A percentile compares a stretch with the other conserved stretches of the same genome.
Evolutionary conservation across 2,329 filamentous ascomycete species (phyloP).

Genomic region (Escovopsis sp.): DNA sequence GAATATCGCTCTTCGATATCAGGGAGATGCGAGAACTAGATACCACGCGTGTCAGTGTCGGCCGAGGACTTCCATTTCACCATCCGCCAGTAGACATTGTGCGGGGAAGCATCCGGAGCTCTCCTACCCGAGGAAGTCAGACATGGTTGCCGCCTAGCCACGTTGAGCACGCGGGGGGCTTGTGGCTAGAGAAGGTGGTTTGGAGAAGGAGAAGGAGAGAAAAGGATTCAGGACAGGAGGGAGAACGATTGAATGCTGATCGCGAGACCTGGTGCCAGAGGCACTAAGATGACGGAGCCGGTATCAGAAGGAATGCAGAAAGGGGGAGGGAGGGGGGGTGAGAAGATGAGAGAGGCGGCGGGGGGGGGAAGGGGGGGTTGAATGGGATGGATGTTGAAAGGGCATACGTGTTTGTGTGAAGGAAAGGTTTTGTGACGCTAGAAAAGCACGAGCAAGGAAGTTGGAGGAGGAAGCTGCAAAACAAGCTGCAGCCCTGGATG

Average conservation of each 20-base stretch:
- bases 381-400: slow-evolving; percentile 8
- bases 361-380: too few relatives aligned
- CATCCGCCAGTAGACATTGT: neutral
- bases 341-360: slow-evolving; percentile 6
- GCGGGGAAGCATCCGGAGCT: slow-evolving; percentile 7
- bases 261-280: slow-evolving; percentile 2
- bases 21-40: slow-evolving; percentile 80
- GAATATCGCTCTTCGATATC: slow-evolving; percentile 94
- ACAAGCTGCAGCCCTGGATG: slow-evolving; percentile 11
- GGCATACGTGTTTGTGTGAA: slow-evolving; percentile 8
- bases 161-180: slow-evolving; percentile 27
- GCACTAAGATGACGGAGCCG: neutral
- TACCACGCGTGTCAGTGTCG: neutral
- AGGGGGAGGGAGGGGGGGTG: slow-evolving; percentile 7
- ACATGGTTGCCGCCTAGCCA: slow-evolving; percentile 30
- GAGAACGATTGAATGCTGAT: slow-evolving; percentile 3
- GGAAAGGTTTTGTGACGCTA: slow-evolving; percentile 20
- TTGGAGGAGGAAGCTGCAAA: slow-evolving; percentile 14
- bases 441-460: slow-evolving; percentile 8
- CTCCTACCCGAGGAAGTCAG: slow-evolving; percentile 46
- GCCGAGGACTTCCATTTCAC: neutral
- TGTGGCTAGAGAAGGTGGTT: too few relatives aligned
- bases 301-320: slow-evolving; percentile 6
- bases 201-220: slow-evolving; percentile 2
- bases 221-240: neutral